Base-by-base conservation (phyloP, 2,329 filamentous ascomycete genomes). In the Gremmenia infestans region DNA sequence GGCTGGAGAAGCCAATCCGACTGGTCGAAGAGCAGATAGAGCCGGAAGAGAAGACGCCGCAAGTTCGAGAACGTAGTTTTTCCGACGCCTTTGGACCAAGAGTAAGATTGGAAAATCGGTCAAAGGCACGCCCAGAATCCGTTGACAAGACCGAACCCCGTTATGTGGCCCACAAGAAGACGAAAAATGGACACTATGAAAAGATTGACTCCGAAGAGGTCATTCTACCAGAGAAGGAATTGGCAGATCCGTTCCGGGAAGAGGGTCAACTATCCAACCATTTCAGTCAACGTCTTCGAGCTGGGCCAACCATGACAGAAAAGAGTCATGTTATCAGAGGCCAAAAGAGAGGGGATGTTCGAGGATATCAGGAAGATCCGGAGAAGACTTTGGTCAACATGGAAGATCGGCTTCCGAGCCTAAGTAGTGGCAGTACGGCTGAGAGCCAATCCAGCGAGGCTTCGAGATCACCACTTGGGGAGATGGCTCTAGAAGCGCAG, bases 131-230 rank as follows among this genome's bases (percentile, higher is more conserved):
- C 3, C 65, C 61, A 40, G 56, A 55, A 11, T 62, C 62, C 6
- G 62, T 63, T 23, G 62, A 63, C n/a, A 61, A 62, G 17, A 39
- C 48, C 2, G 54, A 52, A 14, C 49, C 55, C 9, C 60, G 63
- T 11, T 68, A 68, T 55, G 47, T 70, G 9, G 51, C 64, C 2
- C 67, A 70, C 56, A 63, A 65, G 17, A 67, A 65, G 43, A 62
- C 53, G 3, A 48, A 50, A 8, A 48, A 61, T 28, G 63, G 63
- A 1, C 40, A 52, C 17, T 69, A 70, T 53, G 59, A 60, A 25
- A 61, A 56, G 4, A 35, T 68, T 8, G 48, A 54, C 11, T 62
- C 57, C 5, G 62, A 57, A 42, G 58, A 65, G 15, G 52, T 65
- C 3, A 55, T 69, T 48, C 50, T 51, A 15, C 57, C 56, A 12